Evolutionary conservation across 2,329 filamentous ascomycete genomes (phyloP), one percentile per base, ranked within the genome.

Genomic region (Colletotrichum sidae): DNA sequence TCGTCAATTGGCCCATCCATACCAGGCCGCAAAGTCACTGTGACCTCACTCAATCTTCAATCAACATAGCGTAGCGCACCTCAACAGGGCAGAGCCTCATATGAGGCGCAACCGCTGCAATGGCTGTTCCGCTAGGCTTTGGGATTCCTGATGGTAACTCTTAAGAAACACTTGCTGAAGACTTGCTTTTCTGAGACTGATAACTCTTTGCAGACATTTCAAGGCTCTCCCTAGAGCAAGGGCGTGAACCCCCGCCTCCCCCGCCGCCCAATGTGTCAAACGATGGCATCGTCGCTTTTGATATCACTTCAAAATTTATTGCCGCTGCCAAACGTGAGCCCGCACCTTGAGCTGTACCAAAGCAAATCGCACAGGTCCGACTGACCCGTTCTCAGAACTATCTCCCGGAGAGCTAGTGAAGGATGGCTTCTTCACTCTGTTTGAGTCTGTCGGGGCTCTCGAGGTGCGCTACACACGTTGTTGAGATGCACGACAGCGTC

Each of bases 391-490:
- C 50, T 47, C 67, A 97, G 94, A 88, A 67, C 82, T 98, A 62
- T 80, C 86, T 51, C 88, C 92, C 8, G 96, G 96, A 38, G 89
- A 96, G 71, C 86, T 99, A 3, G 86, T 98, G 69, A 97, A 97
- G 80, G 94, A 98, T 93, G 92, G 92, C 49, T 89, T 88, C 75
- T 98, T 99, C 74, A 97, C 94, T 1, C 85, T 99, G 5, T 97
- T 97, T 71, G 96, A 98, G 80, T 91, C 94, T 53, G 96, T 99
- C 70, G 92, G 93, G 68, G 92, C 92, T 70, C 84, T 96, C 25
- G 92, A 96, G 86, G 89, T 86, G 76, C 60, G 79, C 13, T 15
- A 41, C 10, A 17, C 33, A 13, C 25, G 3, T 25, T 15, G 9
- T 34, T 53, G 57, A 39, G 12, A 37, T n/a, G 42, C 13, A 39